phyloP scores from a whole-genome alignment of 2,329 filamentous ascomycete species.

The Claviceps lovelessii region DNA sequence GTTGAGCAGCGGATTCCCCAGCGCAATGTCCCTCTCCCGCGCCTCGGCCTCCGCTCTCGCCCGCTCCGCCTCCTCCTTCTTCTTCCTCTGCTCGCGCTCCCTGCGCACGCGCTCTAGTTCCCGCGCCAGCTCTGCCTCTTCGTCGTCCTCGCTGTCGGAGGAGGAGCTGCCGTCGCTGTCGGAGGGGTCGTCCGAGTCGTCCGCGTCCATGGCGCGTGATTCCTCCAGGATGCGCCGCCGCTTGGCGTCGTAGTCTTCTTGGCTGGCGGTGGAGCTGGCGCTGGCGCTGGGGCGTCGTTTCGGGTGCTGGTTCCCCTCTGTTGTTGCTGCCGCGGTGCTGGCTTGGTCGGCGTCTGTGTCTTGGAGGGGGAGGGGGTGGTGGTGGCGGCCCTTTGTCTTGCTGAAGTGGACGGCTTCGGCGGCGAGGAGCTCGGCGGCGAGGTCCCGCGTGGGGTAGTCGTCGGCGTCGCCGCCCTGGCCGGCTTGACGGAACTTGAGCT shows the following conservation, averaged over 20 bases:
- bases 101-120: slow-evolving; percentile 90
- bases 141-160: slow-evolving; percentile 37
- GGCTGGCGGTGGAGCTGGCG: slow-evolving; percentile 15
- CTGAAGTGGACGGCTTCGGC: slow-evolving; percentile 80
- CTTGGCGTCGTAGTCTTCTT: slow-evolving; percentile 67
- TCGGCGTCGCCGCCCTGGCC: slow-evolving; percentile 72
- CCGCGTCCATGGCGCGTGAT: slow-evolving; percentile 72
- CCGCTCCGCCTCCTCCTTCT: slow-evolving; percentile 54
- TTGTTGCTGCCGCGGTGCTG: slow-evolving; percentile 1
- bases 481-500: slow-evolving; percentile 74
- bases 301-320: slow-evolving; percentile 9
- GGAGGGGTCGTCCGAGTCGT: slow-evolving; percentile 41
- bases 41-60: slow-evolving; percentile 70
- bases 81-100: slow-evolving; percentile 39
- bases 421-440: slow-evolving; percentile 76
- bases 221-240: slow-evolving; percentile 77
- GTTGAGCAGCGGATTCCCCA: slow-evolving; percentile 86
- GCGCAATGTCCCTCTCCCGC: slow-evolving; percentile 74
- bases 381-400: slow-evolving; percentile 50
- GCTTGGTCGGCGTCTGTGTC: slow-evolving; percentile 33
- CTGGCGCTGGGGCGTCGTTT: slow-evolving; percentile 41
- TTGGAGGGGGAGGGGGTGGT: slow-evolving; percentile 20
- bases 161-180: slow-evolving; percentile 32
- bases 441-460: slow-evolving; percentile 59
- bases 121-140: slow-evolving; percentile 68